Evolutionary conservation across 164 flowering plant genomes (phyloP).

Genomic region (Vitis rotundifolia): DNA sequence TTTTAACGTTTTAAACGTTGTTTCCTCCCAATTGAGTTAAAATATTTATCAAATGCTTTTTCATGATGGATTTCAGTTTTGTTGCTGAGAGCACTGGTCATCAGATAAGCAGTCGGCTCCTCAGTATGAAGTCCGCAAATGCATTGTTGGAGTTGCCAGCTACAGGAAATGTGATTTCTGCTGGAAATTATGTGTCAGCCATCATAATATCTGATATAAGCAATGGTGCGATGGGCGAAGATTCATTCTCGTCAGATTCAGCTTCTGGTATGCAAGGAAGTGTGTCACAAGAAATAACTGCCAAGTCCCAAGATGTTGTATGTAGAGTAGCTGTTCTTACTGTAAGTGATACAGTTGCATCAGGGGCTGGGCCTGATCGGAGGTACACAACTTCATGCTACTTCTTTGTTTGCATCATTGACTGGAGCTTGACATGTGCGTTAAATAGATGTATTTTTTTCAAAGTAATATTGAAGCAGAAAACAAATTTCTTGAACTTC

Average conservation of each 20-base stretch:
- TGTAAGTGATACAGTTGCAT: conserved; percentile 93
- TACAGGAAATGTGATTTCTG: conserved; percentile 45
- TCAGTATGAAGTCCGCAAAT: conserved; percentile 92
- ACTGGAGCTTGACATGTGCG: neutral
- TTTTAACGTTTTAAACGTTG: neutral
- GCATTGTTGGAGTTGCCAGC: conserved; percentile 81
- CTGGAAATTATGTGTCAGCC: conserved; percentile 71
- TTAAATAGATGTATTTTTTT: too few relatives aligned
- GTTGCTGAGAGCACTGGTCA: conserved; percentile 94
- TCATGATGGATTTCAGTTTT: conserved; percentile 51
- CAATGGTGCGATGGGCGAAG: conserved; percentile 18
- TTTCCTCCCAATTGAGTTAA: neutral
- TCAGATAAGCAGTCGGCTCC: conserved; percentile 85
- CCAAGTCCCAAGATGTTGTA: conserved; percentile 27
- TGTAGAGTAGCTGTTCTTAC: conserved; percentile 72
- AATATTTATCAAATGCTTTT: neutral
- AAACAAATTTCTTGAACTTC: too few relatives aligned
- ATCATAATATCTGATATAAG: conserved; percentile 66
- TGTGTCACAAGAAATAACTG: conserved; percentile 14
- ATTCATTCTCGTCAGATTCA: conserved; percentile 12
- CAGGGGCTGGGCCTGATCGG: conserved; percentile 85
- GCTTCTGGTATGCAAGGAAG: conserved; percentile 14
- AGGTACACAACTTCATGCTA: conserved; percentile 49
- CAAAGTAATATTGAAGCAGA: too few relatives aligned
- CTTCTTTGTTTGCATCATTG: neutral